phyloP scores from a whole-genome alignment of 345 rosid genomes.

The Citrus unshiu region DNA sequence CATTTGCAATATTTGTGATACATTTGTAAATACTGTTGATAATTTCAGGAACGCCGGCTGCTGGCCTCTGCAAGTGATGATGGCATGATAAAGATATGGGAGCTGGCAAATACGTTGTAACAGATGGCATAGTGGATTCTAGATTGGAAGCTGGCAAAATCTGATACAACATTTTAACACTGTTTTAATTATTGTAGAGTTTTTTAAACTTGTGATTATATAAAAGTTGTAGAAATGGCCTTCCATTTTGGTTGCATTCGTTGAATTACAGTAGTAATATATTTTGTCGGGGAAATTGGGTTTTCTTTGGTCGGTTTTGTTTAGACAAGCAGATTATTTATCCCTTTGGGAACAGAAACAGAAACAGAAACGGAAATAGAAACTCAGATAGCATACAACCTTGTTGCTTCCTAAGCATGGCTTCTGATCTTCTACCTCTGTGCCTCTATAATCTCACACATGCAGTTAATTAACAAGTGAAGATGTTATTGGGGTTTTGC shows the following conservation, averaged over 20 bases:
- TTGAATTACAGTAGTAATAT: background rate
- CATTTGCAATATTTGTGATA: background rate
- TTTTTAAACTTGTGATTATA: background rate
- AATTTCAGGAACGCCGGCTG: slow-evolving; percentile 45
- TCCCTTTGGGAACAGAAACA: background rate
- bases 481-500: background rate
- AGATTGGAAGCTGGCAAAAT: slow-evolving; percentile 44
- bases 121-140: slow-evolving; percentile 52
- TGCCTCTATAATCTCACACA: too few relatives aligned
- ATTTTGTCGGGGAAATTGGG: background rate
- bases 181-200: background rate
- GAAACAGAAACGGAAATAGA: background rate
- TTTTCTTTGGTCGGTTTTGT: background rate
- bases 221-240: background rate
- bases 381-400: background rate
- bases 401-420: background rate
- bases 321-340: background rate
- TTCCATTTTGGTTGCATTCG: background rate
- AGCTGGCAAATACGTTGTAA: slow-evolving; percentile 30
- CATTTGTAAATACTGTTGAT: background rate
- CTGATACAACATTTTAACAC: slow-evolving; percentile 19
- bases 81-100: slow-evolving; percentile 74
- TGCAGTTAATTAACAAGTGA: background rate
- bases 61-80: slow-evolving; percentile 92
- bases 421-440: background rate